Conservation (phyloP, 768 basidiomycete genomes). For the Psilocybe subaeruginosa region DNA sequence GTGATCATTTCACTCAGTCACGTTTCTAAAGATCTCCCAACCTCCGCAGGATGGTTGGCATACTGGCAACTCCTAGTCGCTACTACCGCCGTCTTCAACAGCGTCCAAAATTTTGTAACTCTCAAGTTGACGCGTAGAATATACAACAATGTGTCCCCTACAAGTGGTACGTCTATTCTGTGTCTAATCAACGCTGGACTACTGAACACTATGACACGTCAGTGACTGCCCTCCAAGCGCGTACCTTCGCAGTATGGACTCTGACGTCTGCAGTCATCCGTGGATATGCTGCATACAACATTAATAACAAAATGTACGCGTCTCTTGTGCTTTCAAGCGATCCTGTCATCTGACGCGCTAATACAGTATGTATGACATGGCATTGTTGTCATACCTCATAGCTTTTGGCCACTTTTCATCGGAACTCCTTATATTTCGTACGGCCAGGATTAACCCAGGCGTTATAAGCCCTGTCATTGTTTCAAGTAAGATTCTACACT, state of each 20-base stretch:
- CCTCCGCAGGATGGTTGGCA: slow-evolving; percentile 72
- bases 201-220: slow-evolving; percentile 14
- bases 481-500: slow-evolving; percentile 62
- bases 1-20: background rate
- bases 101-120: slow-evolving; percentile 79
- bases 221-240: slow-evolving; percentile 88
- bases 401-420: slow-evolving; percentile 90
- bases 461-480: slow-evolving; percentile 81
- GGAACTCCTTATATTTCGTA: slow-evolving; percentile 83
- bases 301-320: slow-evolving; percentile 77
- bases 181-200: background rate
- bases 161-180: slow-evolving; percentile 34
- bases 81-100: slow-evolving; percentile 81
- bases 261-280: slow-evolving; percentile 83
- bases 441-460: slow-evolving; percentile 62
- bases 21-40: slow-evolving; percentile 56
- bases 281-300: slow-evolving; percentile 87
- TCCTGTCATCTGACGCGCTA: slow-evolving; percentile 12
- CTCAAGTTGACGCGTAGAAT: slow-evolving; percentile 77
- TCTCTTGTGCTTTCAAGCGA: slow-evolving; percentile 7
- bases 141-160: slow-evolving; percentile 56
- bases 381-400: slow-evolving; percentile 85
- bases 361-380: slow-evolving; percentile 86
- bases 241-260: slow-evolving; percentile 94
- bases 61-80: slow-evolving; percentile 89